Base-by-base conservation (phyloP, 805 yeast species). In the Saitoella complicata region DNA sequence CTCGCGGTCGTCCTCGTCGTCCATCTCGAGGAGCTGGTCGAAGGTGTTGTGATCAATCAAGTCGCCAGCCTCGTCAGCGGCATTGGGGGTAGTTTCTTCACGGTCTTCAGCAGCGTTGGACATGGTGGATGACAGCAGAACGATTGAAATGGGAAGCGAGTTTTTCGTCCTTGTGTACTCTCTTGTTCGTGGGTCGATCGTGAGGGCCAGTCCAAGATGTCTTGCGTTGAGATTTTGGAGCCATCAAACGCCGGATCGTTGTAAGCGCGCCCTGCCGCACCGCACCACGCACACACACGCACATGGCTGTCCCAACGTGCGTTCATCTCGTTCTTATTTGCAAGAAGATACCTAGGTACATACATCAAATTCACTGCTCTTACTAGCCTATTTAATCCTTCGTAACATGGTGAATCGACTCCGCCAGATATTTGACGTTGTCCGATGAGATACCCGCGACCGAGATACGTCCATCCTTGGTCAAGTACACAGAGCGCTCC, bases 11-110 rank as follows among this genome's bases (percentile, higher is more conserved):
- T 49, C 52, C 10, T 52, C 61, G 57, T 88, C 95, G 62, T 91
- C 98, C 96, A 91, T 87, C 44, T 83, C 78, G 42, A 87, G 72
- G 46, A 91, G 70, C 65, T 91, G 97, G 46, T 78, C 75, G 58
- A 91, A 80, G 31, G 86, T 88, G 38, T 73, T 66, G 95, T 95
- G 85, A 59, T 86, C 87, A 49, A 91, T 78, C 50, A 83, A 67
- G 37, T 83, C 93, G 7, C 51, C 43, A 37, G 46, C 45, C 31
- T 11, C 32, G 32, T 32, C 37, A 30, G 41, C 33, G 5, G 37
- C 36, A 10, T 33, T 11, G 10, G 10, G 10, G 36, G 11, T 33
- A 9, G 41, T 11, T 4, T 33, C 11, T 33, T 33, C 36, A 21
- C 21, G 21, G 21, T 21, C 21, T 21, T 21, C 13, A 10, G 31